A percentile compares a stretch with the other conserved stretches of the same genome.
Evolutionary conservation across 768 basidiomycete species (phyloP).

Genomic region (Tricholoma hemisulphureum): DNA sequence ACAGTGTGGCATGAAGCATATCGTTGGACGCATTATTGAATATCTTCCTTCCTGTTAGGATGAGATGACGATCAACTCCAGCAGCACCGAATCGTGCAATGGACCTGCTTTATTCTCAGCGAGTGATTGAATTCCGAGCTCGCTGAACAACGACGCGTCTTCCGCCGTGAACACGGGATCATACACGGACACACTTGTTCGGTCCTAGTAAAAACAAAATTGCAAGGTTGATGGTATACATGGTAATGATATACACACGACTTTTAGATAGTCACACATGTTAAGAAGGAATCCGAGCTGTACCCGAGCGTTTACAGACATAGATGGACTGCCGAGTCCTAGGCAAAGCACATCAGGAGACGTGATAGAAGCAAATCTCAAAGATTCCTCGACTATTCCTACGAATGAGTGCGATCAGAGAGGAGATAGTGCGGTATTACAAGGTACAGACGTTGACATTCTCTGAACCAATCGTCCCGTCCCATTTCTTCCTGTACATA

Average conservation of each 20-base stretch:
- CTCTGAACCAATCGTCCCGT: constrained; percentile 51
- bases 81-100: constrained; percentile 1
- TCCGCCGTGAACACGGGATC: constrained; percentile 74
- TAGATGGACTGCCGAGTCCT: constrained; percentile 70
- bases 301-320: constrained; percentile 58
- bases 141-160: constrained; percentile 52
- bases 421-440: constrained; percentile 6
- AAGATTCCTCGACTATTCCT: constrained; percentile 37
- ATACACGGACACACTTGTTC: constrained; percentile 49
- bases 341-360: constrained; percentile 56
- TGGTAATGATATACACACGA: constrained; percentile 49
- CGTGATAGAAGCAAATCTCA: constrained; percentile 23
- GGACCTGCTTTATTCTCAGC: constrained; percentile 50
- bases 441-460: constrained; percentile 50
- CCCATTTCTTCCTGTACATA: constrained; percentile 46
- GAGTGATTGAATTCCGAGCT: constrained; percentile 38
- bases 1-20: constrained; percentile 81
- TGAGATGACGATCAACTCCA: constrained; percentile 6
- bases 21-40: constrained; percentile 44
- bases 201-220: constrained; percentile 39
- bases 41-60: constrained; percentile 33
- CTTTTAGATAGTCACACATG: constrained; percentile 49
- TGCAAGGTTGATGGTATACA: constrained; percentile 8
- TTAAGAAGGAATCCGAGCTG: constrained; percentile 68
- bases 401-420: constrained; percentile 14